These are phyloP conservation scores for Alisma plantagoaquatica DNA, from an alignment of 106 monocot genomes.

Conservation along the genomic window DNA sequence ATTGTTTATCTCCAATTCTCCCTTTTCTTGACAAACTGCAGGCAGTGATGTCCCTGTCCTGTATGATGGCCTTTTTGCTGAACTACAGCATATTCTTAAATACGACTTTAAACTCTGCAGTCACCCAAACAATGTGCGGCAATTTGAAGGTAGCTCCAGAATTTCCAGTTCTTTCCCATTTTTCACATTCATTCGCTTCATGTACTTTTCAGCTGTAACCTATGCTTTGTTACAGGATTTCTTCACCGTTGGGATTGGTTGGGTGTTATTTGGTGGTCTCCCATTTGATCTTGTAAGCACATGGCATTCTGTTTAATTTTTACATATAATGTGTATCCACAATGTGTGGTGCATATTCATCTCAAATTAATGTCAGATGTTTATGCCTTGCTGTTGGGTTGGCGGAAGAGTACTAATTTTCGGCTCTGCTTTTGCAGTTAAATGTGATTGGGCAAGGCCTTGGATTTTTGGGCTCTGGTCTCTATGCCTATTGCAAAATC, in stretches of 20 bases:
- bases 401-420: too few species aligned
- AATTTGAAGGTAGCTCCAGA: conserved; percentile 54
- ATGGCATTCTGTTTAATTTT: too few species aligned
- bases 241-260: conserved; percentile 68
- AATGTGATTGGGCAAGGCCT: conserved; percentile 73
- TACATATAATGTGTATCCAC: not conserved
- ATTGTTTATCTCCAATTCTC: too few species aligned
- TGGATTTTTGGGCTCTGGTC: conserved; percentile 75
- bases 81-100: too few species aligned
- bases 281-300: conserved; percentile 61
- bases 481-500: conserved; percentile 78
- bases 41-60: too few species aligned
- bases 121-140: conserved; percentile 87
- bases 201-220: not conserved
- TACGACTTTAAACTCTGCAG: conserved; percentile 73
- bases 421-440: conserved; percentile 27
- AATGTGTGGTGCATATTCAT: too few species aligned
- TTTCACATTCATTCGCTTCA: not conserved
- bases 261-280: conserved; percentile 76
- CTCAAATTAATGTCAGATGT: too few species aligned
- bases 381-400: not conserved
- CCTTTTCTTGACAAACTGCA: conserved; percentile 80
- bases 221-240: conserved; percentile 53
- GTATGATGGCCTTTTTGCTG: too few species aligned
- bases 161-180: too few species aligned